These are phyloP conservation scores for Sinapis alba DNA, from an alignment of 441 rosid species.

Conservation along the genomic window DNA sequence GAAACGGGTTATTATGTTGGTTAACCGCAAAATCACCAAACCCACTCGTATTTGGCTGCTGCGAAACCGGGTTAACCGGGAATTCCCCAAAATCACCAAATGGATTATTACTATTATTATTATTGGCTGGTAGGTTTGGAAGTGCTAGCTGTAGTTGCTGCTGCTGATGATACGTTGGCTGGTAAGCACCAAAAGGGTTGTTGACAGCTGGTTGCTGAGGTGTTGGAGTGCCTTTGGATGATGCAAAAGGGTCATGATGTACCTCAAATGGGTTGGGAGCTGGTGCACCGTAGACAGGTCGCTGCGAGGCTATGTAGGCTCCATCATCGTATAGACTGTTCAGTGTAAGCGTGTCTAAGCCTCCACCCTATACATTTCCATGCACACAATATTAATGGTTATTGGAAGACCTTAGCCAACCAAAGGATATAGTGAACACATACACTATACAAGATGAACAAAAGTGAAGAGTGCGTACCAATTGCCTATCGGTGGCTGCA, in stretches of 20 bases:
- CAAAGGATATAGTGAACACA: not conserved
- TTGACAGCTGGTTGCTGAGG: conserved; percentile 44
- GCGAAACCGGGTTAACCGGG: conserved; percentile 50
- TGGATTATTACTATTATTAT: conserved; percentile 51
- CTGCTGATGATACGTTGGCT: conserved; percentile 58
- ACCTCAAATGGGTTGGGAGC: conserved; percentile 89
- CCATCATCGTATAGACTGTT: conserved; percentile 80
- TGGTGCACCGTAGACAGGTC: conserved; percentile 73
- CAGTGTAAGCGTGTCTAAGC: conserved; percentile 85
- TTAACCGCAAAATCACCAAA: conserved; percentile 62
- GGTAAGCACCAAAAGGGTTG: conserved; percentile 80
- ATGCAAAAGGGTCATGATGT: conserved; percentile 72
- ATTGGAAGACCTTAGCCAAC: not conserved
- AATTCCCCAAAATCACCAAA: conserved; percentile 76
- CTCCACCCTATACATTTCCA: conserved; percentile 32
- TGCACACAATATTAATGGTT: not conserved
- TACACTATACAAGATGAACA: not conserved
- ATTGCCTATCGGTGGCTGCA: conserved; percentile 75
- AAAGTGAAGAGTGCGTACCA: conserved; percentile 55
- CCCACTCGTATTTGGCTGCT: conserved; percentile 44
- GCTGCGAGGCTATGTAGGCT: conserved; percentile 83
- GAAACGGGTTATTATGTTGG: conserved; percentile 74
- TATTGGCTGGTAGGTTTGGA: conserved; percentile 34
- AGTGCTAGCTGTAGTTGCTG: conserved; percentile 45
- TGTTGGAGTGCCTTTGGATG: conserved; percentile 54